These are phyloP conservation scores for Oryza australiensis DNA, from an alignment of 176 grass and related monocot genomes.

Conservation along the genomic window DNA sequence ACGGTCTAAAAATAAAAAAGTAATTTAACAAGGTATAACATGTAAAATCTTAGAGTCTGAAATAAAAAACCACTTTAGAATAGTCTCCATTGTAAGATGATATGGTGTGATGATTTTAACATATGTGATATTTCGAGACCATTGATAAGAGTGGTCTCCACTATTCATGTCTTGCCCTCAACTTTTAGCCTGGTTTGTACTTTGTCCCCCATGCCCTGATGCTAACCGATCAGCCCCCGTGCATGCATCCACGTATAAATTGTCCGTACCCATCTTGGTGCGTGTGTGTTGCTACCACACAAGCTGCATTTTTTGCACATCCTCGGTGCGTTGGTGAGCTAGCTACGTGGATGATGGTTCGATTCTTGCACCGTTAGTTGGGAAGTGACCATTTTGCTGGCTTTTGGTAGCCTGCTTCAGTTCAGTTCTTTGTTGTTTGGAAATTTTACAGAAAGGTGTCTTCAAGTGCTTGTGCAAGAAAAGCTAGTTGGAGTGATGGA, in stretches of 20 bases:
- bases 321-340: background rate
- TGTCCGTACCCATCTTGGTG: background rate
- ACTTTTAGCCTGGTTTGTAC: background rate
- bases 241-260: background rate
- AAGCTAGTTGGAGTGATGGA: constrained; percentile 9
- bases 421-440: constrained; percentile 2
- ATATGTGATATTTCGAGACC: no score
- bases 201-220: background rate
- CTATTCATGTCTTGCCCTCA: no score
- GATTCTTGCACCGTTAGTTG: background rate
- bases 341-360: constrained; percentile 20
- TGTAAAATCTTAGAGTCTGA: no score
- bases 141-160: no score
- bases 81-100: no score
- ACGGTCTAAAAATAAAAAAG: no score
- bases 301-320: background rate
- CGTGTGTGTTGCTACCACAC: background rate
- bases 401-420: constrained; percentile 13
- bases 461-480: constrained; percentile 32
- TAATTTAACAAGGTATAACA: no score
- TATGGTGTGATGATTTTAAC: no score
- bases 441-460: constrained; percentile 10
- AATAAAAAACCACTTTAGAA: no score
- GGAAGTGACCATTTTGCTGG: constrained; percentile 14
- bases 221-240: background rate